Conservation (phyloP, 140 eudicot genomes). For the Oenanthe javanica region DNA sequence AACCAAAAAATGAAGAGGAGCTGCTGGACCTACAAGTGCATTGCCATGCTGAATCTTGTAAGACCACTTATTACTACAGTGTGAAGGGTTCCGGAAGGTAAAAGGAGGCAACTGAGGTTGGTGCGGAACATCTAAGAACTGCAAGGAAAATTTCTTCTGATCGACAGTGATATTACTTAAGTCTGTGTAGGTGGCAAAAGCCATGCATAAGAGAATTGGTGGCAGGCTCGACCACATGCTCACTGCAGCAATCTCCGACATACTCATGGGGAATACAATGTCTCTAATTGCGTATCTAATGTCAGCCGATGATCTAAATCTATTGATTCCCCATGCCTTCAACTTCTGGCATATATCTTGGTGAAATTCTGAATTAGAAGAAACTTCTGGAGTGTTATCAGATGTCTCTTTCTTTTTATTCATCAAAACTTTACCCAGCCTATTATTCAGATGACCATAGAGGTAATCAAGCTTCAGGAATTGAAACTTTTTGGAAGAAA, state of each 20-base stretch:
- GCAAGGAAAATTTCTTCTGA: constrained; percentile 22
- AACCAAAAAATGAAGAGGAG: constrained; percentile 43
- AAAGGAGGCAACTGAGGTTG: constrained; percentile 48
- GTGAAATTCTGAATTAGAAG: constrained; percentile 28
- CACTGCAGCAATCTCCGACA: constrained; percentile 49
- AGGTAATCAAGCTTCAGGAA: constrained; percentile 44
- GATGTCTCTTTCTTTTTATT: constrained; percentile 12
- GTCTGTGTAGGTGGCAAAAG: constrained; percentile 39
- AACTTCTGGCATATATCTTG: constrained; percentile 38
- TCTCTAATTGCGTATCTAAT: constrained; percentile 33
- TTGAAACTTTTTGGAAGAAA: constrained; percentile 23
- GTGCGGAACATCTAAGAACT: constrained; percentile 47
- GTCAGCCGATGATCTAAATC: constrained; percentile 15
- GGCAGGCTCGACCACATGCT: constrained; percentile 46
- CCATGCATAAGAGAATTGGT: constrained; percentile 31
- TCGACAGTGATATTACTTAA: constrained; percentile 19
- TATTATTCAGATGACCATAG: constrained; percentile 27
- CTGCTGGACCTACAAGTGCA: constrained; percentile 50
- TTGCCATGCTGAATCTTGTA: constrained; percentile 25
- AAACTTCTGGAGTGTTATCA: constrained; percentile 9
- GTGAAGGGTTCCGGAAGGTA: constrained; percentile 42
- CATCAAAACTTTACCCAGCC: constrained; percentile 26
- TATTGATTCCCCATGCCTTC: constrained; percentile 23
- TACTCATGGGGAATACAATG: constrained; percentile 44
- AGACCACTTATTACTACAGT: constrained; percentile 48